Evolutionary conservation across 108 stramenopile species (phyloP).

Genomic region (Epithemia pelagica): DNA sequence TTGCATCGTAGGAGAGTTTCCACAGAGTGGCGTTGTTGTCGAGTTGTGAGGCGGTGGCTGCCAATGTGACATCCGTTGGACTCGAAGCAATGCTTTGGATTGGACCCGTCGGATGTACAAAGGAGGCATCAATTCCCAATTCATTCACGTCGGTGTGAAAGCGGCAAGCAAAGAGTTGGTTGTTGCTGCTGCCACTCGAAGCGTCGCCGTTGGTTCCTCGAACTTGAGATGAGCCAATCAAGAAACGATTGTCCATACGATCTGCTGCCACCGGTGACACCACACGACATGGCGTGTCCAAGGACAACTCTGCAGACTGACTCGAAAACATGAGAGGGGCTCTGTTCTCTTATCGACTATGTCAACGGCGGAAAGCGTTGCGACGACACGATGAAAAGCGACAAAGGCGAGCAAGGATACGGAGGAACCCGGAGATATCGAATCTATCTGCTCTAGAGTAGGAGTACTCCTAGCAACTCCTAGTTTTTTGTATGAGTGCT

Average conservation of each 20-base stretch:
- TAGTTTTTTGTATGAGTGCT: no score
- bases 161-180: constrained; percentile 25
- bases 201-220: background rate
- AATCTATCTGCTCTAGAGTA: no score
- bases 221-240: constrained; percentile 36
- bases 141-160: constrained; percentile 42
- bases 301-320: constrained; percentile 6
- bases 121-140: constrained; percentile 21
- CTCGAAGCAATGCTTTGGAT: constrained; percentile 19
- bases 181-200: background rate
- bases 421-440: no score
- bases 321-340: constrained; percentile 1
- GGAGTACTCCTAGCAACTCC: no score
- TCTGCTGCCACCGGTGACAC: constrained; percentile 34
- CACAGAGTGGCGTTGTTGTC: constrained; percentile 25
- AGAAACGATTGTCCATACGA: constrained; percentile 25
- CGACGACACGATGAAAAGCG: no score
- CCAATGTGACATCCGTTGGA: constrained; percentile 17
- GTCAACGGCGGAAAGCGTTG: no score
- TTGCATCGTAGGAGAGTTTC: constrained; percentile 23
- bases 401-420: no score
- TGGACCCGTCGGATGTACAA: constrained; percentile 23
- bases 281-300: constrained; percentile 30
- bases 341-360: no score
- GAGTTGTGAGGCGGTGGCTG: constrained; percentile 25